phyloP scores from a whole-genome alignment of 306 rosid species.

The Oemleria cerasiformis region DNA sequence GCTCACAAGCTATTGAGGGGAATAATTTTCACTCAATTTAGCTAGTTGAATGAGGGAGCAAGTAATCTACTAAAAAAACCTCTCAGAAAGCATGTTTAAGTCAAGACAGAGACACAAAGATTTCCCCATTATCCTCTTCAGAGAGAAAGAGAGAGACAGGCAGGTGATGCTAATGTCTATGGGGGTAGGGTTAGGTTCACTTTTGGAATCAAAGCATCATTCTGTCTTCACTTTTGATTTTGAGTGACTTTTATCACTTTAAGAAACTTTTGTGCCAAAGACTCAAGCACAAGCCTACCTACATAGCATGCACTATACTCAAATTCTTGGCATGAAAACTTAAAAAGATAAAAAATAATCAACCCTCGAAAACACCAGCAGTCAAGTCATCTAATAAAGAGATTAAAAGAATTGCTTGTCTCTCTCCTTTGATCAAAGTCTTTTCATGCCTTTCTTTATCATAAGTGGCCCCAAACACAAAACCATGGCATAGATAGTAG shows the following conservation, averaged over 20 bases:
- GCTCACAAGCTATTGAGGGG: too few species aligned
- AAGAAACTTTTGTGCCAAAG: conserved; percentile 20
- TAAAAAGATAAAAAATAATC: background rate
- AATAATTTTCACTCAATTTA: too few species aligned
- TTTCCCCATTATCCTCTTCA: conserved; percentile 12
- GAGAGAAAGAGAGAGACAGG: background rate
- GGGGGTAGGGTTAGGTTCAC: conserved; percentile 11
- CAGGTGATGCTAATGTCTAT: background rate
- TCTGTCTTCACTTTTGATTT: conserved; percentile 26
- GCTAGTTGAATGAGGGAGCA: too few species aligned
- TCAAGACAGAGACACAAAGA: conserved; percentile 19
- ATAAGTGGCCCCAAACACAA: background rate
- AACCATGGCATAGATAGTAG: background rate
- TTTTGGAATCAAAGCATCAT: conserved; percentile 23
- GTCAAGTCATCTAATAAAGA: conserved; percentile 22
- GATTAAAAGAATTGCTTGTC: conserved; percentile 18
- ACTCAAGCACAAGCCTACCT: conserved; percentile 12
- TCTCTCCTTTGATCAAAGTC: conserved; percentile 21
- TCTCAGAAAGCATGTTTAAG: conserved; percentile 26
- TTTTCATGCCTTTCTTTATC: conserved; percentile 1
- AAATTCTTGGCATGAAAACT: background rate
- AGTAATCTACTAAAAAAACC: background rate
- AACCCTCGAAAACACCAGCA: conserved; percentile 16
- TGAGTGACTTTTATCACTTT: conserved; percentile 14
- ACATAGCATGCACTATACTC: background rate